phyloP scores from a whole-genome alignment of 192 early-diverging fungal species.

The Dispira simplex region DNA sequence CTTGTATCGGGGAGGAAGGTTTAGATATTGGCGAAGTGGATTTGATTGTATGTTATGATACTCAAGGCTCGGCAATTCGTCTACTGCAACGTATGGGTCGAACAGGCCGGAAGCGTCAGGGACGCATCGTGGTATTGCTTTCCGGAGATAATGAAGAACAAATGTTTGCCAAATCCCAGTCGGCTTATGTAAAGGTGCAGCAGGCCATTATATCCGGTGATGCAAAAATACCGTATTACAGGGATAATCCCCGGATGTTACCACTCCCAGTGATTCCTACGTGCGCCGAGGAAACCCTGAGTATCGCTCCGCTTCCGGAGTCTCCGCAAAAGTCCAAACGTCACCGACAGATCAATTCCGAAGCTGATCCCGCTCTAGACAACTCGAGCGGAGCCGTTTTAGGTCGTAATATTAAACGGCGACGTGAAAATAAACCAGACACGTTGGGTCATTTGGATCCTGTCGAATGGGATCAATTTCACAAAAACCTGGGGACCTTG shows the following conservation, averaged over 20 bases:
- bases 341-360: too few species aligned
- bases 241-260: constrained; percentile 25
- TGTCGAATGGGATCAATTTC: too few species aligned
- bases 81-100: constrained; percentile 67
- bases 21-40: constrained; percentile 94
- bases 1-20: constrained; percentile 90
- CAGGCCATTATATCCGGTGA: constrained; percentile 34
- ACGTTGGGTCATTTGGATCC: too few species aligned
- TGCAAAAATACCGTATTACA: constrained; percentile 27
- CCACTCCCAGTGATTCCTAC: constrained; percentile 29
- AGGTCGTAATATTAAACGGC: too few species aligned
- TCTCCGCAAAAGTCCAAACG: too few species aligned
- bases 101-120: constrained; percentile 63
- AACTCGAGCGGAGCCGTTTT: too few species aligned
- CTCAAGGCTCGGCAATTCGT: constrained; percentile 54
- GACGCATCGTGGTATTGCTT: constrained; percentile 44
- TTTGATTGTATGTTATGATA: constrained; percentile 81
- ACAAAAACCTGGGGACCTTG: too few species aligned
- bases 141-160: constrained; percentile 50
- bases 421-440: too few species aligned
- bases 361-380: too few species aligned
- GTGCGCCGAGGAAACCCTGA: constrained; percentile 28
- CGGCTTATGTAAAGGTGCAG: constrained; percentile 47
- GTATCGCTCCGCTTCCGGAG: constrained; percentile 15
- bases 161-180: constrained; percentile 32